Conservation (phyloP, 805 yeast genomes). For the Yarrowia hollandica region DNA sequence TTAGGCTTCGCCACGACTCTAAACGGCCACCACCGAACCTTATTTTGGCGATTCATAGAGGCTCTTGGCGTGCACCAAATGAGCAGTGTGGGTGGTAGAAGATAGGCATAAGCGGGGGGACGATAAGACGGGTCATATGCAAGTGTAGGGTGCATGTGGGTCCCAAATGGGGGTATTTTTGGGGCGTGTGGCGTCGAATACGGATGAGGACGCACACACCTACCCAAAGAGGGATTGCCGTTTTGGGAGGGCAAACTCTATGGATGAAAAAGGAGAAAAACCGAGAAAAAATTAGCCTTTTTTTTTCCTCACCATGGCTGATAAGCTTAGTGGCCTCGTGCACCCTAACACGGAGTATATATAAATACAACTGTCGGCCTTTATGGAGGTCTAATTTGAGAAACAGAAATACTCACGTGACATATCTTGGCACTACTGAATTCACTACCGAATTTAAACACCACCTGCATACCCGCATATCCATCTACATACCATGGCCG, state of each 20-base stretch:
- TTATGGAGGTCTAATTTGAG: too few species aligned
- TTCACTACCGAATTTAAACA: too few species aligned
- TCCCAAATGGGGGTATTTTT: too few species aligned
- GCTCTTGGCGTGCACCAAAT: slow-evolving; percentile 25
- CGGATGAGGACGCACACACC: slow-evolving; percentile 1
- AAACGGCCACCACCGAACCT: background rate
- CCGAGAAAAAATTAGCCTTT: background rate
- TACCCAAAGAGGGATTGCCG: slow-evolving; percentile 3
- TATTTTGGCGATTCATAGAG: background rate
- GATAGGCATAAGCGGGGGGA: background rate
- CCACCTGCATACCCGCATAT: background rate
- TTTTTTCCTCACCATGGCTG: background rate
- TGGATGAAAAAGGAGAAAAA: background rate
- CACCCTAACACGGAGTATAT: background rate
- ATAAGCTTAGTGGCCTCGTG: slow-evolving; percentile 19
- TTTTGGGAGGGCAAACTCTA: slow-evolving; percentile 1
- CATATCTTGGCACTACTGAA: too few species aligned
- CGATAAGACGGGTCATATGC: background rate
- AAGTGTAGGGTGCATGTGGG: background rate
- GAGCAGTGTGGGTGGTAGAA: background rate
- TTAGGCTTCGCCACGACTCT: background rate
- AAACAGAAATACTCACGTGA: too few species aligned
- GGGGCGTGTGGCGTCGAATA: too few species aligned
- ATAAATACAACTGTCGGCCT: too few species aligned
- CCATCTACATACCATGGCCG: slow-evolving; percentile 6